A percentile compares a stretch with the other conserved stretches of the same genome.
Conservation (phyloP, 2,329 filamentous ascomycete species). For the Bipolaris cookei region DNA sequence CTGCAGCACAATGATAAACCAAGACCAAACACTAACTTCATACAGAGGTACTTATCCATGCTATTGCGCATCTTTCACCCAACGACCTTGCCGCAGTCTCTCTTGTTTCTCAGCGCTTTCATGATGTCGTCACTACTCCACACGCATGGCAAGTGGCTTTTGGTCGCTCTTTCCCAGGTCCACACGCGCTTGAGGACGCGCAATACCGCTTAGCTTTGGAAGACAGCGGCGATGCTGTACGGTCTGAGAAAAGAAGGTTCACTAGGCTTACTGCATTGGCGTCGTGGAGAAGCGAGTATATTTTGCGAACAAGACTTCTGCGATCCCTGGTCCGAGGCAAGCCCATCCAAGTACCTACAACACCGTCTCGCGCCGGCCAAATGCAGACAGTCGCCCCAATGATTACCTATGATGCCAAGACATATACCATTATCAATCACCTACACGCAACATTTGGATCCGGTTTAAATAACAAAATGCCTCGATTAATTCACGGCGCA, state of each 20-base stretch:
- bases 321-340: constrained; percentile 83
- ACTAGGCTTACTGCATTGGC: constrained; percentile 79
- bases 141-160: constrained; percentile 96
- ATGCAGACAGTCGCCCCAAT: constrained; percentile 74
- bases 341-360: constrained; percentile 63
- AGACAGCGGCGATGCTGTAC: constrained; percentile 54
- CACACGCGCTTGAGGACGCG: constrained; percentile 60
- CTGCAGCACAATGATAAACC: background rate
- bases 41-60: constrained; percentile 87
- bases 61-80: constrained; percentile 87
- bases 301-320: constrained; percentile 82
- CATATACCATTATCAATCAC: constrained; percentile 79
- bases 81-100: constrained; percentile 82
- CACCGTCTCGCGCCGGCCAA: constrained; percentile 61
- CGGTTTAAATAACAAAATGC: constrained; percentile 70
- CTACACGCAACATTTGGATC: constrained; percentile 78
- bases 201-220: constrained; percentile 54
- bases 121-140: constrained; percentile 83
- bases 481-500: constrained; percentile 82
- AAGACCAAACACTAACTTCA: constrained; percentile 14
- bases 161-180: constrained; percentile 84
- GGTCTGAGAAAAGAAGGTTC: constrained; percentile 79
- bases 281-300: constrained; percentile 97
- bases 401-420: constrained; percentile 83
- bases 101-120: constrained; percentile 86